A percentile compares a stretch with the other conserved stretches of the same genome.
Conservation (phyloP, 2,329 filamentous ascomycete genomes). For the Claviceps sp. region DNA sequence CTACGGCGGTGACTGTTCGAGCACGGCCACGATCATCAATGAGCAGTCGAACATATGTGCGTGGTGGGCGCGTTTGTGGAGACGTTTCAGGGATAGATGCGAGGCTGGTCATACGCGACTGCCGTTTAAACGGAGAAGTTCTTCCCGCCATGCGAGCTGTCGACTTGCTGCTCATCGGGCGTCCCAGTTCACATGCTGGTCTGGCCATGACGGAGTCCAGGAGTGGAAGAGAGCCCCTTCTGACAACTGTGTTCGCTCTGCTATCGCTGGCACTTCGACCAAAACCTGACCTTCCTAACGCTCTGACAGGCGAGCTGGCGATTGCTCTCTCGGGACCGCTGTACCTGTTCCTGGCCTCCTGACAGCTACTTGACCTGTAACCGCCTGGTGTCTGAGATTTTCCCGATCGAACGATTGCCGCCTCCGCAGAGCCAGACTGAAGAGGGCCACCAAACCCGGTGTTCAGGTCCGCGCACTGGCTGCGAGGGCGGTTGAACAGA, state of each 20-base stretch:
- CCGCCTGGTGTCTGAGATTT: constrained; percentile 16
- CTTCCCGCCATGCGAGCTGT: constrained; percentile 30
- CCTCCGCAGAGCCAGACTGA: constrained; percentile 16
- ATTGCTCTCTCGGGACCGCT: constrained; percentile 28
- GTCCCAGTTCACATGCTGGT: constrained; percentile 16
- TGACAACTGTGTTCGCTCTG: constrained; percentile 29
- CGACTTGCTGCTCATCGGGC: constrained; percentile 21
- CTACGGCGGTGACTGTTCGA: constrained; percentile 37
- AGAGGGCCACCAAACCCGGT: constrained; percentile 19
- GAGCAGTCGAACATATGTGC: constrained; percentile 47
- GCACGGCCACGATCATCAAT: constrained; percentile 50
- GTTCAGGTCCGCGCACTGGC: constrained; percentile 28
- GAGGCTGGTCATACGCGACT: constrained; percentile 36
- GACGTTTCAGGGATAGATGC: constrained; percentile 44
- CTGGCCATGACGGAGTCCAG: constrained; percentile 31
- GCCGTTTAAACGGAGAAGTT: constrained; percentile 38
- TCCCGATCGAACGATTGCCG: constrained; percentile 13
- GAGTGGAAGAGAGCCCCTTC: constrained; percentile 28
- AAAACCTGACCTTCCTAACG: constrained; percentile 33
- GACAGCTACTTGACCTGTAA: constrained; percentile 32
- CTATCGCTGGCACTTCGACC: constrained; percentile 43
- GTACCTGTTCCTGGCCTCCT: constrained; percentile 25
- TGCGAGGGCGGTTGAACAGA: constrained; percentile 39
- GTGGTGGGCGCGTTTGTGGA: constrained; percentile 25
- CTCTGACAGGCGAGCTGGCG: constrained; percentile 39